Conservation (phyloP, 192 early-diverging fungal species). For the Entomortierella parvispora region DNA sequence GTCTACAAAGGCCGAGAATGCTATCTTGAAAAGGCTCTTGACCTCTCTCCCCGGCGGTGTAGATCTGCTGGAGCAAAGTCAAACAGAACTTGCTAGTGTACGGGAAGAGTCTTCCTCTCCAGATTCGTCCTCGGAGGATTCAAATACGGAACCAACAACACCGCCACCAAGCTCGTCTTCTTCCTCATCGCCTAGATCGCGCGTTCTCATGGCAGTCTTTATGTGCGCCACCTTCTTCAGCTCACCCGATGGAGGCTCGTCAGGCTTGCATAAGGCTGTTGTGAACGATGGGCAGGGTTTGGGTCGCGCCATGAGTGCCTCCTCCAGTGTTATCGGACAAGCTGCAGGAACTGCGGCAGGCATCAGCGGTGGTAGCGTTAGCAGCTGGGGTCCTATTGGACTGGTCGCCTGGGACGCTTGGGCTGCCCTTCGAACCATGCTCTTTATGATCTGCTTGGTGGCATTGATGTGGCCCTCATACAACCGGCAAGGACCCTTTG, state of each 20-base stretch:
- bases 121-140: constrained; percentile 25
- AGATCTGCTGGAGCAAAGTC: constrained; percentile 49
- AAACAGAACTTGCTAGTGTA: constrained; percentile 9
- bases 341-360: neutral
- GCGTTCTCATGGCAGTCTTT: constrained; percentile 69
- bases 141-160: constrained; percentile 24
- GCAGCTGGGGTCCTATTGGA: constrained; percentile 16
- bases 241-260: constrained; percentile 33
- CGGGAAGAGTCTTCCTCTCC: constrained; percentile 22
- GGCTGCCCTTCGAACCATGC: constrained; percentile 32
- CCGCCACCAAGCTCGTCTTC: constrained; percentile 54
- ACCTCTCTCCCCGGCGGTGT: constrained; percentile 57
- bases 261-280: constrained; percentile 24
- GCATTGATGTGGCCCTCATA: constrained; percentile 46
- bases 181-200: constrained; percentile 32
- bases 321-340: constrained; percentile 12
- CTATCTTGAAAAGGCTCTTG: constrained; percentile 52
- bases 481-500: constrained; percentile 35
- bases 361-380: neutral
- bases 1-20: constrained; percentile 59
- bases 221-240: constrained; percentile 68
- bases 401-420: constrained; percentile 40
- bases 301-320: constrained; percentile 39
- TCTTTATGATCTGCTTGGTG: constrained; percentile 47
- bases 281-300: constrained; percentile 48